phyloP scores from a whole-genome alignment of 2,329 filamentous ascomycete genomes.

The Beauveria varroae region DNA sequence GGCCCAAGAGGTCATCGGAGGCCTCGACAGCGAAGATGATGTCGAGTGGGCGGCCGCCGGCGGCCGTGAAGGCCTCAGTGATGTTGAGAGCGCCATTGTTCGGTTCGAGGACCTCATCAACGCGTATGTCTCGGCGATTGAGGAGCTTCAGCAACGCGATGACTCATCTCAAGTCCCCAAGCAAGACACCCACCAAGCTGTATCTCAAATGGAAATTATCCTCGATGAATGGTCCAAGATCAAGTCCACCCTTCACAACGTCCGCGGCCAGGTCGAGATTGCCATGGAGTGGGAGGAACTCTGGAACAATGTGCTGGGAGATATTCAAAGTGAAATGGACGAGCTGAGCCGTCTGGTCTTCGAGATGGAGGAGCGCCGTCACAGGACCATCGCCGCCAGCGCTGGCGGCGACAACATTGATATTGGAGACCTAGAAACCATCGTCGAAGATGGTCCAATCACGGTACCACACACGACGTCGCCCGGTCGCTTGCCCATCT shows the following conservation, averaged over 20 bases:
- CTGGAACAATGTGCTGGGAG: slow-evolving; percentile 87
- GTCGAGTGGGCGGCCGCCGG: slow-evolving; percentile 93
- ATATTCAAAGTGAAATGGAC: slow-evolving; percentile 84
- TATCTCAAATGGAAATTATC: slow-evolving; percentile 84
- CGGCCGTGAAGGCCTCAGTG: slow-evolving; percentile 70
- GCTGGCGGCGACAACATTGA: slow-evolving; percentile 60
- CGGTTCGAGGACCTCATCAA: slow-evolving; percentile 86
- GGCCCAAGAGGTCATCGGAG: slow-evolving; percentile 79
- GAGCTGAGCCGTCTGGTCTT: slow-evolving; percentile 76
- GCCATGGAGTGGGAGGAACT: slow-evolving; percentile 99
- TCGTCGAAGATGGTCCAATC: slow-evolving; percentile 77
- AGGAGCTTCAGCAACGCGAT: slow-evolving; percentile 70
- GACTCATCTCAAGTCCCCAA: slow-evolving; percentile 68
- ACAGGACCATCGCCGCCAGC: slow-evolving; percentile 64
- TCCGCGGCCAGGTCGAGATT: slow-evolving; percentile 88
- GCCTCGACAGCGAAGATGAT: slow-evolving; percentile 90
- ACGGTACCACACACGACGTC: slow-evolving; percentile 17
- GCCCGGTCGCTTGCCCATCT: slow-evolving; percentile 39
- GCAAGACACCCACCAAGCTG: slow-evolving; percentile 65
- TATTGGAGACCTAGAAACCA: slow-evolving; percentile 84
- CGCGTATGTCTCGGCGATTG: slow-evolving; percentile 90
- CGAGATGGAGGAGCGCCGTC: slow-evolving; percentile 94
- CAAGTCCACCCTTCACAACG: slow-evolving; percentile 64
- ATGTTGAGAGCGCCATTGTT: slow-evolving; percentile 65
- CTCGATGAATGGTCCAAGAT: slow-evolving; percentile 79